Evolutionary conservation across 2,329 filamentous ascomycete species (phyloP).

Genomic region (Pseudofabraea citricarpa): DNA sequence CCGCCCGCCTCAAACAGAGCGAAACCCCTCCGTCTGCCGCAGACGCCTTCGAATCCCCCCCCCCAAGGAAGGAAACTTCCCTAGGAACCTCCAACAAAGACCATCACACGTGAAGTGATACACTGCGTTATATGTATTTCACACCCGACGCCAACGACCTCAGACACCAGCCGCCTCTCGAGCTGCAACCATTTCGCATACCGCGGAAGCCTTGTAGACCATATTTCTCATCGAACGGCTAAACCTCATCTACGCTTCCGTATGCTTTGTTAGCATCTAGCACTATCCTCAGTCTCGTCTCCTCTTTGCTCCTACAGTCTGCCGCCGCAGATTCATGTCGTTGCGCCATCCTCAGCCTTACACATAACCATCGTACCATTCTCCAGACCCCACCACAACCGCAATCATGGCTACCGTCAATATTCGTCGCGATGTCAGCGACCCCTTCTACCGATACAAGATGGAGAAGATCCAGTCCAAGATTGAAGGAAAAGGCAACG

Average conservation of each 20-base stretch:
- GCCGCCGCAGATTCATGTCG: slow-evolving; percentile 36
- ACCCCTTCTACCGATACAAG: slow-evolving; percentile 99
- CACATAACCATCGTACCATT: slow-evolving; percentile 13
- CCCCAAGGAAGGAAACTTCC: slow-evolving; percentile 12
- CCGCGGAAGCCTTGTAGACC: slow-evolving; percentile 88
- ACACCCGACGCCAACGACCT: slow-evolving; percentile 71
- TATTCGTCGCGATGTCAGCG: slow-evolving; percentile 95
- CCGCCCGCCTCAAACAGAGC: slow-evolving; percentile 1
- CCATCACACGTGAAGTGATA: slow-evolving; percentile 27
- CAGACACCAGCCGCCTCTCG: slow-evolving; percentile 88
- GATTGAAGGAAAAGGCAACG: slow-evolving; percentile 99
- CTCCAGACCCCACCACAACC: slow-evolving; percentile 22
- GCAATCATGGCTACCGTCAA: slow-evolving; percentile 95
- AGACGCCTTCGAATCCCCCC: slow-evolving; percentile 1
- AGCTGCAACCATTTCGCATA: slow-evolving; percentile 97
- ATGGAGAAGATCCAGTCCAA: slow-evolving; percentile 99
- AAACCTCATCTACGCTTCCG: slow-evolving; percentile 39
- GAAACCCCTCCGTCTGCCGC: neutral
- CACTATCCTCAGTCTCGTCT: slow-evolving; percentile 51
- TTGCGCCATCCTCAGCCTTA: slow-evolving; percentile 21
- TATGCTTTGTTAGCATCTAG: slow-evolving; percentile 36
- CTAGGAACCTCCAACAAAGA: slow-evolving; percentile 17
- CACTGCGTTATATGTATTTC: slow-evolving; percentile 35
- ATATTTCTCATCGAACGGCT: slow-evolving; percentile 89
- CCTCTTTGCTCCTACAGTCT: slow-evolving; percentile 30